phyloP scores from a whole-genome alignment of 768 basidiomycete genomes.

The Termitomyces titanicus region DNA sequence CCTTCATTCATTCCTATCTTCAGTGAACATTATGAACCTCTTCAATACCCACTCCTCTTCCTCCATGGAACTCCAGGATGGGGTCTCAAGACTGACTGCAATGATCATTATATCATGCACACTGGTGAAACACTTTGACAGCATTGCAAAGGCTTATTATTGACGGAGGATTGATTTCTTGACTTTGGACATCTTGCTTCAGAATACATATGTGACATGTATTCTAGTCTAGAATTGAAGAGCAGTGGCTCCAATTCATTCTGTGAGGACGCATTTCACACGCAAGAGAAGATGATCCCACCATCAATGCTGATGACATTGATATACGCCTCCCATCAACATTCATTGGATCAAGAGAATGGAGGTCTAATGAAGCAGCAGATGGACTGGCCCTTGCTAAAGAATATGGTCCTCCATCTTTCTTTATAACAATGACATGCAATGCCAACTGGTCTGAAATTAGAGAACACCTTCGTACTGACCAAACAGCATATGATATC shows the following conservation, averaged over 20 bases:
- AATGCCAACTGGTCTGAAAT: not conserved
- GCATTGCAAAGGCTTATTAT: not conserved
- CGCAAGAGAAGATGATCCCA: not conserved
- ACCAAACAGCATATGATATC: not conserved
- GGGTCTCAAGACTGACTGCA: not conserved
- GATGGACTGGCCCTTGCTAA: not conserved
- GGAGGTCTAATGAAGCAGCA: not conserved
- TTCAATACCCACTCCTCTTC: constrained; percentile 3
- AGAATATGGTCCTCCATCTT: not conserved
- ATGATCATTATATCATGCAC: not conserved
- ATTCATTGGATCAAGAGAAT: not conserved
- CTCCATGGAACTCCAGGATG: constrained; percentile 2
- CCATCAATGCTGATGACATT: not conserved
- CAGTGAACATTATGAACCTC: constrained; percentile 3
- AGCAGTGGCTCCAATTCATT: not conserved
- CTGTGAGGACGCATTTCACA: not conserved
- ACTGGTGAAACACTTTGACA: not conserved
- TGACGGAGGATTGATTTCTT: not conserved
- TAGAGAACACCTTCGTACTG: not conserved
- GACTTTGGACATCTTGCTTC: not conserved
- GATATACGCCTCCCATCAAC: not conserved
- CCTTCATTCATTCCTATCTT: too few relatives aligned
- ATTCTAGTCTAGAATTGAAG: not conserved
- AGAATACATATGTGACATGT: not conserved
- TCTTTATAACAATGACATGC: not conserved